Evolutionary conservation across 352 stramenopile genomes (phyloP), one percentile per base, ranked within the genome.

Genomic region (Aphanomyces cochlioides): DNA sequence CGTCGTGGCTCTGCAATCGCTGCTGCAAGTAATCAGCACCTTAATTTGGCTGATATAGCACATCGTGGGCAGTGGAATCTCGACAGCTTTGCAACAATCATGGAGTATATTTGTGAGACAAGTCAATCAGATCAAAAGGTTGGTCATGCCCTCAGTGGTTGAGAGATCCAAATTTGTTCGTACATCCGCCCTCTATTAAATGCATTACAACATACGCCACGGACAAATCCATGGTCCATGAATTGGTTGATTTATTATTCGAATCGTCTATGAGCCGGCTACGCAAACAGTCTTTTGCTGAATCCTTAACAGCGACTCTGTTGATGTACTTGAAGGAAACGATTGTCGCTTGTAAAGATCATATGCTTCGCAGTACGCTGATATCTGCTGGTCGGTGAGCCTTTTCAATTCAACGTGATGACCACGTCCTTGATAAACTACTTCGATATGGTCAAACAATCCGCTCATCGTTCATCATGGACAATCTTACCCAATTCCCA

Each of bases 11-110:
- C 43, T n/a, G 43, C 43, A 12, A 50, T 50, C 17, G 17, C 43
- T n/a, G 43, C 43, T 50, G 43, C 43, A 50, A 50, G 43, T 50
- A 50, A 50, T 50, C 43, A 12, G 10, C 10, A 50, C 17, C 10
- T 50, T n/a, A 50, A 50, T 50, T 50, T 50, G 43, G 10, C 43
- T n/a, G 43, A 50, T 50, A 50, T 50, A 12, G 43, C 43, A 50
- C 43, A 50, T 50, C 43, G 43, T n/a, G 43, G 43, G 17, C 10
- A 50, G 43, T 50, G 43, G 43, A 50, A 50, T n/a, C 10, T 50
- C 17, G 43, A 50, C 10, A 50, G 43, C 17, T 50, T 50, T n/a
- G 43, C 43, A n/a, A 50, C 43, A 50, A 12, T 50, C 43, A 50
- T 50, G 43, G 43, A 50, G 17, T 50, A 50, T 50, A 50, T 50